Evolutionary conservation across 768 basidiomycete genomes (phyloP).

Genomic region (Termitomyces sp.): DNA sequence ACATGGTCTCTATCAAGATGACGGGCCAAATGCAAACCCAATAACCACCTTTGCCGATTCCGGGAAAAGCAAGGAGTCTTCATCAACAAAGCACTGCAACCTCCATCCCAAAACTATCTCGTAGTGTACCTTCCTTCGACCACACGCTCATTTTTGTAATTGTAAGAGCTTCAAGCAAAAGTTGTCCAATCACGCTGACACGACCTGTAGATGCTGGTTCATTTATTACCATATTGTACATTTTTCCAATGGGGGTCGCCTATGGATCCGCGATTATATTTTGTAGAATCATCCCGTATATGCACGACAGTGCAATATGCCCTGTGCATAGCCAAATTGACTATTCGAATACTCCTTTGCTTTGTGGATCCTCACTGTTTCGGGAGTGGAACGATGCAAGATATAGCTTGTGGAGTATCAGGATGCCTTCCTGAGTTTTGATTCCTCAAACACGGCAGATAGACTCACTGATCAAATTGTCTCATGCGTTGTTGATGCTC

Average conservation of each 20-base stretch:
- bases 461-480: neutral
- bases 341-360: neutral
- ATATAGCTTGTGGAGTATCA: neutral
- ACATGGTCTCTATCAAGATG: slow-evolving; percentile 71
- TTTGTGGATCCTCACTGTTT: neutral
- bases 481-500: neutral
- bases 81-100: slow-evolving; percentile 21
- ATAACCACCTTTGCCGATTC: slow-evolving; percentile 9
- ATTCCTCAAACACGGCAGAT: neutral
- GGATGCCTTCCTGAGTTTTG: neutral
- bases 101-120: slow-evolving; percentile 13
- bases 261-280: slow-evolving; percentile 12
- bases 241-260: slow-evolving; percentile 1
- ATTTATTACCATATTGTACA: slow-evolving; percentile 8
- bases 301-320: neutral
- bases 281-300: slow-evolving; percentile 9
- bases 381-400: neutral
- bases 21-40: slow-evolving; percentile 24
- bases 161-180: neutral
- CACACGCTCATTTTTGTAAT: neutral
- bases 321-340: neutral
- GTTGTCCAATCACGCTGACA: neutral
- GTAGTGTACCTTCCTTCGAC: slow-evolving; percentile 6
- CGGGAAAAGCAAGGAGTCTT: slow-evolving; percentile 30
- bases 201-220: slow-evolving; percentile 3